Percentiles rank a stretch among this genome's conserved stretches.
Conservation (phyloP, 1,284 basidiomycete genomes). For the Austroboletus rostrupii region DNA sequence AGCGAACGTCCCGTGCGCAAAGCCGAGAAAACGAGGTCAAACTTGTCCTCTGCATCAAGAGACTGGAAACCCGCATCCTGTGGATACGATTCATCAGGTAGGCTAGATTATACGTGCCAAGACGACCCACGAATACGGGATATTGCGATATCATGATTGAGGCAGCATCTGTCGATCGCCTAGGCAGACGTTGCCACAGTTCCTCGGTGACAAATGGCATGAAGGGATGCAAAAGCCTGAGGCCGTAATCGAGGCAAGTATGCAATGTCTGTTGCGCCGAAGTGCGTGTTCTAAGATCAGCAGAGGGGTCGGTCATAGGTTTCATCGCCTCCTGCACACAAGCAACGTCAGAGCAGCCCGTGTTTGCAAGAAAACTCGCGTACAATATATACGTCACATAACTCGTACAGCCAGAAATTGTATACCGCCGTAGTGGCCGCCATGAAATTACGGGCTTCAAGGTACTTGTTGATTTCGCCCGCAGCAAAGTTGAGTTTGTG, state of each 20-base stretch:
- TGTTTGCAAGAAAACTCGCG: conserved; percentile 25
- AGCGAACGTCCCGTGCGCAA: conserved; percentile 83
- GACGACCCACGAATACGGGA: conserved; percentile 67
- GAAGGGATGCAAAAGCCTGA: conserved; percentile 92
- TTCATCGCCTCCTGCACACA: conserved; percentile 87
- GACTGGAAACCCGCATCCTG: conserved; percentile 68
- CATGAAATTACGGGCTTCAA: conserved; percentile 90
- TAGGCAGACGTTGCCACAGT: conserved; percentile 93
- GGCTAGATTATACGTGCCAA: neutral
- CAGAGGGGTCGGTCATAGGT: conserved; percentile 84
- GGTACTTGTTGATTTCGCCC: conserved; percentile 69
- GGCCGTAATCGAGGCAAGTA: conserved; percentile 88
- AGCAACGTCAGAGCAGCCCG: conserved; percentile 4
- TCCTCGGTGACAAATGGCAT: conserved; percentile 99
- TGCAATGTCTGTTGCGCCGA: conserved; percentile 97
- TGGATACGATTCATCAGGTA: neutral
- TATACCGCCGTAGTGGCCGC: conserved; percentile 80
- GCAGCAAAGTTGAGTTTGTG: conserved; percentile 90
- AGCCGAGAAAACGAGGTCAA: conserved; percentile 83
- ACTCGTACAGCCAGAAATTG: conserved; percentile 97
- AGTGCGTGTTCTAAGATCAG: conserved; percentile 55
- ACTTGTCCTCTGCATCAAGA: conserved; percentile 74
- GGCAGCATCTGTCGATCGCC: conserved; percentile 75
- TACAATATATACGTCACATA: conserved; percentile 98
- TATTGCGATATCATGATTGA: conserved; percentile 89